Evolutionary conservation across 140 eudicot genomes (phyloP).

Genomic region (Oenanthe javanica): DNA sequence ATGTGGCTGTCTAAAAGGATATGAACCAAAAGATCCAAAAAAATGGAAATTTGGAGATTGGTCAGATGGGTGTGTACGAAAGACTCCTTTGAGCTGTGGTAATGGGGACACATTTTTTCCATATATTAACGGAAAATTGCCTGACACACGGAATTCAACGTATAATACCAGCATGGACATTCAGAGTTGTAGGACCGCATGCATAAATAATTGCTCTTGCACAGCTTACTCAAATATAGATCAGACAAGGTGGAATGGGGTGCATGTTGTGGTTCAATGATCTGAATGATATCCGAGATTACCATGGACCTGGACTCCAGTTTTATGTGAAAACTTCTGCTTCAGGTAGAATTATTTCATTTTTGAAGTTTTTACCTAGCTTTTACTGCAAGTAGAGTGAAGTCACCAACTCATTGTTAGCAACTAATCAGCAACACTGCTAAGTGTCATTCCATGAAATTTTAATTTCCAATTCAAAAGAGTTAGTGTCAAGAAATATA

Average conservation of each 20-base stretch:
- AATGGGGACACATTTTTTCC: background rate
- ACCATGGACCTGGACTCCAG: background rate
- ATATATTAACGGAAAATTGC: background rate
- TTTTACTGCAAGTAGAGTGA: background rate
- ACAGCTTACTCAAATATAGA: slow-evolving; percentile 8
- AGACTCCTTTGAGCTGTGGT: background rate
- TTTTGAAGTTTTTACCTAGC: background rate
- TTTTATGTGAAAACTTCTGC: background rate
- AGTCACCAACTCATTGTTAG: background rate
- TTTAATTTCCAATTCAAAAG: background rate
- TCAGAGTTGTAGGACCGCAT: background rate
- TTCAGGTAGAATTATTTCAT: background rate
- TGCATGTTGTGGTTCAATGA: slow-evolving; percentile 7
- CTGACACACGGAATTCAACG: background rate
- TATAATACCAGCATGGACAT: background rate
- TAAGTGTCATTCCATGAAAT: background rate
- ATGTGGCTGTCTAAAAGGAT: background rate
- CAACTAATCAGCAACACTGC: background rate
- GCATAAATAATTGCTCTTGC: slow-evolving; percentile 7
- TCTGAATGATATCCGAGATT: slow-evolving; percentile 5
- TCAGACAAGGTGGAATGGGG: slow-evolving; percentile 7
- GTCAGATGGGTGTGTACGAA: background rate
- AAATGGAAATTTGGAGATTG: background rate
- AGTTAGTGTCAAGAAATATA: background rate
- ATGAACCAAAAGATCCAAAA: background rate